A percentile compares a stretch with the other conserved stretches of the same genome.
Evolutionary conservation across 331 rosid genomes (phyloP).

Genomic region (Quercus tomentella): DNA sequence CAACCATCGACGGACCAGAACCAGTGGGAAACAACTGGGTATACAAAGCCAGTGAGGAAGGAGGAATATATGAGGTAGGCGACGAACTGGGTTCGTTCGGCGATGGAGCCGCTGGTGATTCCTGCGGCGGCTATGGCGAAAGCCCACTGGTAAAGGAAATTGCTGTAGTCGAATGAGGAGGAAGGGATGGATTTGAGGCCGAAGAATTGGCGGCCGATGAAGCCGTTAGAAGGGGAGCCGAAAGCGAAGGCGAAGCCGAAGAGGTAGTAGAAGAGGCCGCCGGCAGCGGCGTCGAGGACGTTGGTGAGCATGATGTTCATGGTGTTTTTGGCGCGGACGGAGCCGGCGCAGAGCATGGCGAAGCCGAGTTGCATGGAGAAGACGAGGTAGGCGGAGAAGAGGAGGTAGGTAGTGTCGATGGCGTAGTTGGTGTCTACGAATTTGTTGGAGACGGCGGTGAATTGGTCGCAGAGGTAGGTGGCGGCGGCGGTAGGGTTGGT

Average conservation of each 20-base stretch:
- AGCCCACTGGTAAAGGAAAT: constrained; percentile 88
- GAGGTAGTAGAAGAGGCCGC: constrained; percentile 82
- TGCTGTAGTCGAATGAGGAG: constrained; percentile 28
- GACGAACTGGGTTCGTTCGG: constrained; percentile 81
- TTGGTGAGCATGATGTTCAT: constrained; percentile 99
- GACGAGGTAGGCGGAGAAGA: constrained; percentile 88
- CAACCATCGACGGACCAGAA: constrained; percentile 83
- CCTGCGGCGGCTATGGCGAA: constrained; percentile 98
- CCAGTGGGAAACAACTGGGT: constrained; percentile 90
- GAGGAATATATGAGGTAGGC: constrained; percentile 78
- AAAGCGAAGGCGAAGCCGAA: constrained; percentile 92
- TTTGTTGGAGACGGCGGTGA: constrained; percentile 18
- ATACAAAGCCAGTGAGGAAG: constrained; percentile 84
- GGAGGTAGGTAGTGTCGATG: constrained; percentile 65
- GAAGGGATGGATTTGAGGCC: constrained; percentile 51
- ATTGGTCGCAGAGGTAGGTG: constrained; percentile 41
- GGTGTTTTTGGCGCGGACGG: constrained; percentile 94
- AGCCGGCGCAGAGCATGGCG: constrained; percentile 96
- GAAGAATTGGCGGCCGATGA: constrained; percentile 81
- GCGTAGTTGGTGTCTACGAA: constrained; percentile 52
- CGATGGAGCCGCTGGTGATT: constrained; percentile 84
- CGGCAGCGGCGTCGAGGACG: constrained; percentile 90
- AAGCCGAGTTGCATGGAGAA: constrained; percentile 98
- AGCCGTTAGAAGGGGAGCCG: constrained; percentile 70
- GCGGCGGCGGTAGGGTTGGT: constrained; percentile 59